Base-by-base conservation (phyloP, 257 asterid genomes). In the Cruciata laevipes region DNA sequence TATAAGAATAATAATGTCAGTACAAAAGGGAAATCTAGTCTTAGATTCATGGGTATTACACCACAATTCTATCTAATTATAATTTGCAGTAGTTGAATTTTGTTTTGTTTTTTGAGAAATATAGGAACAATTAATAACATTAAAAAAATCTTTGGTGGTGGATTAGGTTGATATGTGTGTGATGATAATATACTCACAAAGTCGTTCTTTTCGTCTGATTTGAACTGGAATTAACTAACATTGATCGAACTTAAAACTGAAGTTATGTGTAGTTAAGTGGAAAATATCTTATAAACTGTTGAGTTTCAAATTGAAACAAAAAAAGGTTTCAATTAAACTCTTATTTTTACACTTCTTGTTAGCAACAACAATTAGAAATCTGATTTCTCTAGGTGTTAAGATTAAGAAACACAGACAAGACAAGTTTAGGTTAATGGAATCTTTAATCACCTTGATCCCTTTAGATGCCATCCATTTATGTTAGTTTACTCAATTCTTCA, bases 361-460 rank as follows among this genome's bases (percentile, higher is more conserved):
- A 20, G 24, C 4, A 42, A 61, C 4, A 42, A 61, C 3, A 42
- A 3, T 12, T 47, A 0, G 55, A 42, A 11, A 13, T 42, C 17
- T 12, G 49, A 40, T 40, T 40, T 40, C 3, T 4, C 20, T 47
- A 13, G n/a, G 53, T 47, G 3, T 47, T 21, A 17, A 70, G 11
- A 52, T 47, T 27, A 38, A 55, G 67, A 61, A 65, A 24, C 69
- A 42, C 69, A 42, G 69, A 74, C 80, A 71, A 80, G 73, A 47
- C 55, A 47, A 17, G 2, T 14, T 51, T 32, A 1, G 40, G 59
- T 20, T 1, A n/a, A 32, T 71, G 74, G 84, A 66, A 80, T 80
- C 78, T 74, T 14, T 35, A 31, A 12, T 35, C 58, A 71, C 49
- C 7, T 67, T 63, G 56, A 68, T 64, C 47, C 63, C 5, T 23